phyloP scores from a whole-genome alignment of 2,329 filamentous ascomycete genomes.

The Cladosporium colombiae region DNA sequence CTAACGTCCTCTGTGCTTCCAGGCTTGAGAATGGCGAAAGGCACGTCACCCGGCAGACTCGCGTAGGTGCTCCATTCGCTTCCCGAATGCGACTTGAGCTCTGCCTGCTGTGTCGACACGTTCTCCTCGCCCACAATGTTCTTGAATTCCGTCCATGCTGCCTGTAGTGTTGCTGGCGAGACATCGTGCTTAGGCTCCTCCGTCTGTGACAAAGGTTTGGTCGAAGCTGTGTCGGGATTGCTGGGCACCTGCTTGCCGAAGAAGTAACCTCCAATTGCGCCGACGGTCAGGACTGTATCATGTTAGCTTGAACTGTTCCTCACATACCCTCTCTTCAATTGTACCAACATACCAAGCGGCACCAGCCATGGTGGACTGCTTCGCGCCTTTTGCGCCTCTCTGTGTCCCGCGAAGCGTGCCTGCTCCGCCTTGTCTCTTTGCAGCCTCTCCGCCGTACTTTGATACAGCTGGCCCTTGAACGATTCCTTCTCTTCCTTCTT shows the following conservation, averaged over 20 bases:
- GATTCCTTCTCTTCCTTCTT: slow-evolving; percentile 44
- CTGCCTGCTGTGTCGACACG: slow-evolving; percentile 58
- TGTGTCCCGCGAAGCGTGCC: slow-evolving; percentile 47
- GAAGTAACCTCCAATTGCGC: slow-evolving; percentile 57
- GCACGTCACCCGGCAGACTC: slow-evolving; percentile 43
- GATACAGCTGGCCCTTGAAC: slow-evolving; percentile 63
- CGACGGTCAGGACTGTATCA: slow-evolving; percentile 52
- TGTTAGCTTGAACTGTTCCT: slow-evolving; percentile 7
- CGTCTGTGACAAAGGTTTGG: slow-evolving; percentile 52
- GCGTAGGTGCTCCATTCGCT: slow-evolving; percentile 65
- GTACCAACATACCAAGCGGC: slow-evolving; percentile 31
- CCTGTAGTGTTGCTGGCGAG: slow-evolving; percentile 59
- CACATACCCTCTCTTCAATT: neutral
- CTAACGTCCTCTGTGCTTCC: slow-evolving; percentile 78
- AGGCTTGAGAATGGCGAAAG: slow-evolving; percentile 72
- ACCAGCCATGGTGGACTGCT: slow-evolving; percentile 34
- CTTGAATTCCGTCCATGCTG: slow-evolving; percentile 65
- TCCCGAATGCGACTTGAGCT: slow-evolving; percentile 59
- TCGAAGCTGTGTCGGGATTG: slow-evolving; percentile 53
- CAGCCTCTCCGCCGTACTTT: slow-evolving; percentile 61
- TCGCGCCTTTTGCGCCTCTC: slow-evolving; percentile 34
- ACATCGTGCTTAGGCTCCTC: slow-evolving; percentile 57
- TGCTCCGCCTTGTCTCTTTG: slow-evolving; percentile 61
- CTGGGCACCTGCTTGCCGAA: slow-evolving; percentile 54
- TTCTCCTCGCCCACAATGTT: slow-evolving; percentile 63